Evolutionary conservation across 2,329 filamentous ascomycete genomes (phyloP).

Genomic region (Cryoendolithus antarcticus): DNA sequence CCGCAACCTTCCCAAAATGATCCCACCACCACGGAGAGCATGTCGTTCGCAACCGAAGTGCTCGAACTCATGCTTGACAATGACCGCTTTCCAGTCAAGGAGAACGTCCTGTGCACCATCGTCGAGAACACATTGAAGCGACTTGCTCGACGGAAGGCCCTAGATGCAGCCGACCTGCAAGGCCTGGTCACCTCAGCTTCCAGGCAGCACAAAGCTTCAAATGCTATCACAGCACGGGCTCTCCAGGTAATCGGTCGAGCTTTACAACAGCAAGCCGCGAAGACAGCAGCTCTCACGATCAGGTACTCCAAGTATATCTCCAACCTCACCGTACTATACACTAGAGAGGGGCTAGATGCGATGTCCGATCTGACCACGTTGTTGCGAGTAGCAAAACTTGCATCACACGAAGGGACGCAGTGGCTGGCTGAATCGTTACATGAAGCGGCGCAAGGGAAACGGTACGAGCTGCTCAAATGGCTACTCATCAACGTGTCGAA

Average conservation of each 20-base stretch:
- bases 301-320: background rate
- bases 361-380: background rate
- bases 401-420: no score
- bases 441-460: background rate
- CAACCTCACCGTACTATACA: conserved; percentile 1
- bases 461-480: conserved; percentile 5
- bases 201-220: no score
- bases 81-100: background rate
- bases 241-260: background rate
- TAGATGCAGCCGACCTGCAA: no score
- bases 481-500: conserved; percentile 6
- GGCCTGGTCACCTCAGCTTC: no score
- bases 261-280: no score
- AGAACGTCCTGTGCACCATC: background rate
- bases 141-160: background rate
- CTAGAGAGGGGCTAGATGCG: background rate
- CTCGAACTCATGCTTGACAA: background rate
- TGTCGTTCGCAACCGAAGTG: conserved; percentile 3
- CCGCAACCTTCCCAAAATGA: background rate
- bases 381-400: background rate
- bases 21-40: conserved; percentile 1
- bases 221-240: background rate
- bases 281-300: background rate
- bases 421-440: no score
- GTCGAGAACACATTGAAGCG: background rate